Evolutionary conservation across 805 yeast genomes (phyloP).

Genomic region (Candida tallmaniae): DNA sequence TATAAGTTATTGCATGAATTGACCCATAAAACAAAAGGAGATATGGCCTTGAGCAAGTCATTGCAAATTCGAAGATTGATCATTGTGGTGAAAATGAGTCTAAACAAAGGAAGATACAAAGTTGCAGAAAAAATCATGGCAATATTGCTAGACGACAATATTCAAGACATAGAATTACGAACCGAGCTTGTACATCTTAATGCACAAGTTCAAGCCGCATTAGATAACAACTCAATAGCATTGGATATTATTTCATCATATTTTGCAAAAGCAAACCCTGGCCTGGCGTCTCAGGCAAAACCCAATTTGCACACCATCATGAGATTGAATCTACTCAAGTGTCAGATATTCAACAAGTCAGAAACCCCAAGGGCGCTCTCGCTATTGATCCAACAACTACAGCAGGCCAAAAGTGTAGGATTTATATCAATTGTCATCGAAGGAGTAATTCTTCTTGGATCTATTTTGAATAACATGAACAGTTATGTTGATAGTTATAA

Average conservation of each 20-base stretch:
- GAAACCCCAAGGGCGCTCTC: constrained; percentile 48
- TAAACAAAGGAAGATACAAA: constrained; percentile 35
- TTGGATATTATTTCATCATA: constrained; percentile 18
- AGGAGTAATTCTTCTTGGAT: constrained; percentile 43
- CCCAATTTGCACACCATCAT: constrained; percentile 42
- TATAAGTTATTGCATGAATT: constrained; percentile 31
- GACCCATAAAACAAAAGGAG: constrained; percentile 19
- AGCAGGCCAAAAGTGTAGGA: constrained; percentile 44
- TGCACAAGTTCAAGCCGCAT: constrained; percentile 25
- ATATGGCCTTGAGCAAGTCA: constrained; percentile 37
- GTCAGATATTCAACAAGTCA: constrained; percentile 37
- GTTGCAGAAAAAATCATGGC: constrained; percentile 33
- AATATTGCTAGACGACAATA: constrained; percentile 23
- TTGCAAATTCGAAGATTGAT: constrained; percentile 39
- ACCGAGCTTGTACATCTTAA: constrained; percentile 23
- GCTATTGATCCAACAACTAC: constrained; percentile 44
- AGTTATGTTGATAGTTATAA: constrained; percentile 40
- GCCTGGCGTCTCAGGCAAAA: constrained; percentile 11
- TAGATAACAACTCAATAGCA: constrained; percentile 29
- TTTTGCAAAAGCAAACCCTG: constrained; percentile 14
- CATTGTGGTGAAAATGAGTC: constrained; percentile 30
- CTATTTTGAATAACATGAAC: constrained; percentile 39
- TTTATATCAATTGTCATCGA: constrained; percentile 42
- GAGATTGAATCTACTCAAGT: constrained; percentile 44
- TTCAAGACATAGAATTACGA: constrained; percentile 26